Conservation (phyloP, 1,284 basidiomycete genomes). For the Apiotrichum mycotoxinovorans region DNA sequence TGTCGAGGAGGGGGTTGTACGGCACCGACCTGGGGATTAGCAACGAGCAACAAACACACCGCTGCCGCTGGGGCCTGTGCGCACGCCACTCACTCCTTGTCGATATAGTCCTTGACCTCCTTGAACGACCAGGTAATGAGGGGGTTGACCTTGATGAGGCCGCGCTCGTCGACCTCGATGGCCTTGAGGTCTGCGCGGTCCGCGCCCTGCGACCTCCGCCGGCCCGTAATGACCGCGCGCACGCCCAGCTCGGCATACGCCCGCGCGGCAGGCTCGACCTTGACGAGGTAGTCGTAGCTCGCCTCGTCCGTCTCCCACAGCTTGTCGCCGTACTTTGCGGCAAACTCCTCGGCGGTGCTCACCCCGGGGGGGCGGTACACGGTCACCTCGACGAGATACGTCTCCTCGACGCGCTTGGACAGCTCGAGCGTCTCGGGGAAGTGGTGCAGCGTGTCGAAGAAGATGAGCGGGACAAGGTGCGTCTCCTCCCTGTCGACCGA, state of each 20-base stretch:
- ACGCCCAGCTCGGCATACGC: constrained; percentile 81
- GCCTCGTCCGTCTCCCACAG: constrained; percentile 88
- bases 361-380: constrained; percentile 77
- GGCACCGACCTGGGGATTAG: constrained; percentile 62
- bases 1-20: constrained; percentile 78
- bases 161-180: constrained; percentile 86
- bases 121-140: constrained; percentile 85
- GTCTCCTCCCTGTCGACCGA: constrained; percentile 47
- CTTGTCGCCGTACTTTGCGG: constrained; percentile 71
- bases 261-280: constrained; percentile 89
- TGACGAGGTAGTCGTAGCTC: constrained; percentile 87
- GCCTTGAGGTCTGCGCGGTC: constrained; percentile 78
- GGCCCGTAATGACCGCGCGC: constrained; percentile 86
- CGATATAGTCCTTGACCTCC: constrained; percentile 81
- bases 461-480: constrained; percentile 61
- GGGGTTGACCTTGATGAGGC: constrained; percentile 92
- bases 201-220: constrained; percentile 85
- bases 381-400: constrained; percentile 70
- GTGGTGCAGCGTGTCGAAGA: constrained; percentile 95
- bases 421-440: constrained; percentile 89
- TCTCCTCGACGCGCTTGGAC: constrained; percentile 70
- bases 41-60: not conserved
- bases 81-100: constrained; percentile 63
- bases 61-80: not conserved
- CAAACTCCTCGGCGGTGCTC: constrained; percentile 69